These are phyloP conservation scores for Tulasnella sp. DNA, from an alignment of 768 basidiomycete genomes.

Conservation along the genomic window DNA sequence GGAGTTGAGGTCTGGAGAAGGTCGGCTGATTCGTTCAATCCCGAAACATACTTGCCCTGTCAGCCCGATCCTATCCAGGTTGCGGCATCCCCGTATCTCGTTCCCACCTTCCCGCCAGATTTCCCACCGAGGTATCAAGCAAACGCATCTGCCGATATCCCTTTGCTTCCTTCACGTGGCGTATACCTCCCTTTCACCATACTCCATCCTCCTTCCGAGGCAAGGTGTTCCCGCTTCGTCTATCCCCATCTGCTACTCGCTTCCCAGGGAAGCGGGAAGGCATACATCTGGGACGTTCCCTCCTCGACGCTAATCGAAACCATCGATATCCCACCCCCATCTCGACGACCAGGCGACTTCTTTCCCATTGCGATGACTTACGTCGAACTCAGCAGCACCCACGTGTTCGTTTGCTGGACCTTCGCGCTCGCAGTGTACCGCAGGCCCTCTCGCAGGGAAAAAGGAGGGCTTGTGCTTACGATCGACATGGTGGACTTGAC, in stretches of 20 bases:
- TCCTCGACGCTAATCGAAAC: slow-evolving; percentile 39
- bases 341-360: neutral
- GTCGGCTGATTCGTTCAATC: neutral
- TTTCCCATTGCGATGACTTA: slow-evolving; percentile 34
- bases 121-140: neutral
- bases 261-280: slow-evolving; percentile 24
- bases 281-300: slow-evolving; percentile 54
- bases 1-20: slow-evolving; percentile 60
- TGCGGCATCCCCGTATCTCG: neutral
- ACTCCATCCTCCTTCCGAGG: slow-evolving; percentile 34
- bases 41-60: slow-evolving; percentile 5
- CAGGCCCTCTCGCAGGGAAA: neutral
- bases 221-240: slow-evolving; percentile 52
- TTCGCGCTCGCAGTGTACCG: neutral
- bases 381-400: slow-evolving; percentile 48
- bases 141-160: neutral
- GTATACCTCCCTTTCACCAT: slow-evolving; percentile 55
- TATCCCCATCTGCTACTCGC: slow-evolving; percentile 54
- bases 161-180: slow-evolving; percentile 25
- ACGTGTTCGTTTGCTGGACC: slow-evolving; percentile 21
- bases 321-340: slow-evolving; percentile 22
- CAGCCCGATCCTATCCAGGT: neutral
- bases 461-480: neutral
- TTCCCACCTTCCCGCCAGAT: neutral
- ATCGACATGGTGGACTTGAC: neutral